phyloP scores from a whole-genome alignment of 192 early-diverging fungal genomes.

The Backusella parvicylindrica region DNA sequence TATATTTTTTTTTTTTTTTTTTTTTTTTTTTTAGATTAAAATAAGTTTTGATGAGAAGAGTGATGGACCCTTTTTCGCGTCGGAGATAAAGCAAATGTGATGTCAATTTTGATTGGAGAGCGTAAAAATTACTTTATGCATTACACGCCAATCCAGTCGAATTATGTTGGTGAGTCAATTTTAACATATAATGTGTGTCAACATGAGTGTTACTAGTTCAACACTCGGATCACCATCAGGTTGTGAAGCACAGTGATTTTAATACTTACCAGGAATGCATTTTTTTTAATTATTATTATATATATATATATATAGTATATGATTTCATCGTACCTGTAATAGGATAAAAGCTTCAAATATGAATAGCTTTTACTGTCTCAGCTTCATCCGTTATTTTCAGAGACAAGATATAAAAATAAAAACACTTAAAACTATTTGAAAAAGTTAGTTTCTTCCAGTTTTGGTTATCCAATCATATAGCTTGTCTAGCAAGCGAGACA shows the following conservation, averaged over 20 bases:
- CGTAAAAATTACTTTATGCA: neutral
- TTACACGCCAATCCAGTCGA: neutral
- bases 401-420: no score
- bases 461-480: constrained; percentile 18
- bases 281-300: neutral
- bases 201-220: neutral
- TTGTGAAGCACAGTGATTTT: neutral
- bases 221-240: neutral
- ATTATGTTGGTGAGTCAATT: constrained; percentile 1
- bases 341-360: neutral
- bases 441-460: constrained; percentile 9
- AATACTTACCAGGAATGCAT: neutral
- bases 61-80: neutral
- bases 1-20: neutral
- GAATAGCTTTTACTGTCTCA: neutral
- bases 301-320: no score
- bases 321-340: neutral
- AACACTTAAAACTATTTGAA: neutral
- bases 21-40: no score
- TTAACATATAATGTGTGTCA: neutral
- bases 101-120: neutral
- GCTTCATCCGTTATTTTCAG: neutral
- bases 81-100: neutral
- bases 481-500: neutral
- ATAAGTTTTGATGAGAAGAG: neutral